Evolutionary conservation across 2,329 filamentous ascomycete species (phyloP).

Genomic region (Calycina marina): DNA sequence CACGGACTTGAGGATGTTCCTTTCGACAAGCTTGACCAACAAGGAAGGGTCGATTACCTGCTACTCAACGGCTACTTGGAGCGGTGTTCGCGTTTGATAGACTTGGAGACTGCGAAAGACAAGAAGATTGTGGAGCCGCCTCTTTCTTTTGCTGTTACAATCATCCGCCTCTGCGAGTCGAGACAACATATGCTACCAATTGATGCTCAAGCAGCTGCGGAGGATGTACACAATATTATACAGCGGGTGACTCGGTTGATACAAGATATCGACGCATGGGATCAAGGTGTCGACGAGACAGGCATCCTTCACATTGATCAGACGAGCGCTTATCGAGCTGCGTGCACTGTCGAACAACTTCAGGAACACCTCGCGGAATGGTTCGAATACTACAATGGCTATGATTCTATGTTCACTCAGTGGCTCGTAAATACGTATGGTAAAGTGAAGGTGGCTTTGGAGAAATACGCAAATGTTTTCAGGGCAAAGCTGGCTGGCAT

Average conservation of each 20-base stretch:
- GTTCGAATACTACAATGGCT: conserved; percentile 35
- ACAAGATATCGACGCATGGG: no score
- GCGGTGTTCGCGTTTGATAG: conserved; percentile 22
- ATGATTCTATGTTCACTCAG: conserved; percentile 42
- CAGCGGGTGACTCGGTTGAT: conserved; percentile 22
- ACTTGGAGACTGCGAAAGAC: conserved; percentile 26
- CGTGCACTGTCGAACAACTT: conserved; percentile 28
- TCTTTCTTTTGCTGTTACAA: conserved; percentile 29
- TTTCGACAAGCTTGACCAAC: conserved; percentile 27
- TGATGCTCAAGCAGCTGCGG: conserved; percentile 29
- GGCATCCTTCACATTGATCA: conserved; percentile 24
- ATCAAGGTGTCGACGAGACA: conserved; percentile 23
- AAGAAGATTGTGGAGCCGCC: conserved; percentile 26
- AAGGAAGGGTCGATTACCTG: conserved; percentile 33
- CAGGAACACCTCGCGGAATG: conserved; percentile 30
- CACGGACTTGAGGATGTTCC: not conserved
- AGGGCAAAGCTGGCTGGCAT: conserved; percentile 31
- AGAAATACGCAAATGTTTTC: conserved; percentile 25
- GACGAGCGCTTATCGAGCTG: conserved; percentile 32
- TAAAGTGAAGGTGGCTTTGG: conserved; percentile 25
- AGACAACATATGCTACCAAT: conserved; percentile 31
- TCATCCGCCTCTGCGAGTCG: conserved; percentile 32
- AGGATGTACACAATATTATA: conserved; percentile 25
- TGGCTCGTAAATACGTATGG: conserved; percentile 35
- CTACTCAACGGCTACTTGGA: conserved; percentile 33